Base-by-base conservation (phyloP, 257 asterid species). In the Echium plantagineum region DNA sequence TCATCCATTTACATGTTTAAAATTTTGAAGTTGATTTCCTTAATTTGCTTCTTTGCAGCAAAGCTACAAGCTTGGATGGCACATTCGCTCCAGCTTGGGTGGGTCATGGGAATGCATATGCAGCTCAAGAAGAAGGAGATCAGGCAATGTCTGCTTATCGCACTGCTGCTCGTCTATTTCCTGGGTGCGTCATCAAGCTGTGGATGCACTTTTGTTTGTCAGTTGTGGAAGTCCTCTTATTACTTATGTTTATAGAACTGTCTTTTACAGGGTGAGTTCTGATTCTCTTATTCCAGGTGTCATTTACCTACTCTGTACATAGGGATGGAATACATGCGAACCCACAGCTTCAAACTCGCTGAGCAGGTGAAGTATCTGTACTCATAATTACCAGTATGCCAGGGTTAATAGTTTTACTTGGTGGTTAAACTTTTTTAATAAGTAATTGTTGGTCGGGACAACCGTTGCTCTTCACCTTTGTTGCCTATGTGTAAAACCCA, bases 91-190 rank as follows among this genome's bases (percentile, higher is more conserved):
- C 98, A 19, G 96, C 94, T 59, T 93, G 98, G 98, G 84, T 89
- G 42, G 98, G 98, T 64, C 80, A 70, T 66, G 98, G 98, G 52
- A 89, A 93, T 86, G 94, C 98, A 51, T 84, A 84, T 70, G 94
- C 97, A 21, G 95, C 97, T 69, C 80, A 80, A 75, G 97, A 93
- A 76, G 98, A 86, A 82, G 98, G 98, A 63, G 98, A 93, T 66
- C 98, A 93, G 69, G 97, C 98, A 57, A 81, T 93, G 95, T 84
- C 98, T 62, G 97, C 97, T 67, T 93, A 93, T 65, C 97, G 98
- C 55, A 93, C 98, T 64, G 97, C 98, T 77, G 87, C 94, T 72
- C 96, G 98, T 59, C 81, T 93, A 64, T 93, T 93, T 89, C 96
- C 98, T 49, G 98, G 98, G 98, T 93, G 86, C 58, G 51, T 60